A percentile compares a stretch with the other conserved stretches of the same genome.
phyloP scores from a whole-genome alignment of 805 yeast species.

The Peterozyma xylosa region DNA sequence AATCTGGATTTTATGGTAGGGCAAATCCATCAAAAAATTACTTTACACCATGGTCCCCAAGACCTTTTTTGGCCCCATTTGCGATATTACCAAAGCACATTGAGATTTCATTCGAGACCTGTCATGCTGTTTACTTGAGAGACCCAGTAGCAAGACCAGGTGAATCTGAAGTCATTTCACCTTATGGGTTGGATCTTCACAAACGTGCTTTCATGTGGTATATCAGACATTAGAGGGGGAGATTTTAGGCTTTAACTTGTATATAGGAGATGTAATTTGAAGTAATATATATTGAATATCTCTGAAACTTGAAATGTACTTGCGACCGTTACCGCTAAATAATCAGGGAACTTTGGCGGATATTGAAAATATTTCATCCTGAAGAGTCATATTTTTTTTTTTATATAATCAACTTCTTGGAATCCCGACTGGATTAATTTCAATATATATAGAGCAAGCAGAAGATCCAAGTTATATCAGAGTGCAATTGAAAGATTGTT shows the following conservation, averaged over 20 bases:
- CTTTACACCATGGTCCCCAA: constrained; percentile 96
- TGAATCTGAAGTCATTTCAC: constrained; percentile 90
- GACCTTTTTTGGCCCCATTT: constrained; percentile 88
- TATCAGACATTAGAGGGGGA: constrained; percentile 33
- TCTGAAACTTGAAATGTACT: no score
- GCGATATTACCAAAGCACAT: constrained; percentile 89
- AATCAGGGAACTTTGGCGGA: no score
- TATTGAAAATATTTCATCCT: no score
- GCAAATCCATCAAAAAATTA: constrained; percentile 69
- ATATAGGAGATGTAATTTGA: no score
- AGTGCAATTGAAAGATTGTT: no score
- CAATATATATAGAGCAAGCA: no score
- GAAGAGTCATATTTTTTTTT: no score
- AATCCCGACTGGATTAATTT: no score
- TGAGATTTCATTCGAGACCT: constrained; percentile 83
- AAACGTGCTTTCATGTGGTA: constrained; percentile 95
- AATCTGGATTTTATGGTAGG: constrained; percentile 72
- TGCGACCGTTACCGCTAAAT: no score
- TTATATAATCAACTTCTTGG: no score
- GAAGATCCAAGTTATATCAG: no score
- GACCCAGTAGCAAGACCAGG: constrained; percentile 98
- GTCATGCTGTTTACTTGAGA: constrained; percentile 94
- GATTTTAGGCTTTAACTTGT: background rate
- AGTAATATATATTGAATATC: no score
- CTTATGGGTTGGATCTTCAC: constrained; percentile 74